These are phyloP conservation scores for Suillus subalutaceus DNA, from an alignment of 768 basidiomycete species.

Conservation along the genomic window DNA sequence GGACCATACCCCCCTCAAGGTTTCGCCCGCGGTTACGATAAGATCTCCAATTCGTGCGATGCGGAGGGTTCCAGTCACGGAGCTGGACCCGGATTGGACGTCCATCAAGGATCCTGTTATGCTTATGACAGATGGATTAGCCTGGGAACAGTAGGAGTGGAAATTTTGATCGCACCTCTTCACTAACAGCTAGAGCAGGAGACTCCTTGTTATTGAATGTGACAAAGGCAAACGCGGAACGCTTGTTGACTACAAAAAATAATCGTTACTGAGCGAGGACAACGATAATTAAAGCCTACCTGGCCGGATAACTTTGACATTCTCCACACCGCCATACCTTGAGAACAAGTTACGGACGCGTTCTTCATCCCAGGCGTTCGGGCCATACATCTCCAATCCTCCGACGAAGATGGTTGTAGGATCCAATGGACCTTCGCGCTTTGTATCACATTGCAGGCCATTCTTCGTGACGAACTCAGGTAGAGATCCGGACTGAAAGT, in stretches of 20 bases:
- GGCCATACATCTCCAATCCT: conserved; percentile 66
- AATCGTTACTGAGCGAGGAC: conserved; percentile 4
- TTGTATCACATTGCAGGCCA: conserved; percentile 21
- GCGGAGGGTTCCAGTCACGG: conserved; percentile 66
- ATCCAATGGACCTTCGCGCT: conserved; percentile 48
- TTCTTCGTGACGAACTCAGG: conserved; percentile 29
- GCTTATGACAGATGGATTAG: conserved; percentile 43
- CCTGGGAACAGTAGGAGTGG: conserved; percentile 7
- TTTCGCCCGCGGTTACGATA: conserved; percentile 44
- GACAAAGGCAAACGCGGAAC: conserved; percentile 79
- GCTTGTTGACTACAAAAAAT: conserved; percentile 52
- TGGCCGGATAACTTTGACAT: conserved; percentile 66
- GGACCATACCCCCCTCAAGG: conserved; percentile 30
- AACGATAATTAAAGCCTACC: conserved; percentile 43
- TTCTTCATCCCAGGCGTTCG: conserved; percentile 69
- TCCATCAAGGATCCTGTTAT: conserved; percentile 69
- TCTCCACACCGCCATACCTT: conserved; percentile 65
- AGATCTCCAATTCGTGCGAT: conserved; percentile 42
- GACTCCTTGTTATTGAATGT: conserved; percentile 66
- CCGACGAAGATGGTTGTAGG: conserved; percentile 78
- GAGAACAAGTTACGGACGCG: conserved; percentile 61
- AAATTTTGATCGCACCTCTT: conserved; percentile 50
- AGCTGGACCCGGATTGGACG: conserved; percentile 77
- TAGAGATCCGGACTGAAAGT: conserved; percentile 31
- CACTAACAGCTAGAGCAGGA: conserved; percentile 65